Percentiles rank a stretch among this genome's conserved stretches.
Evolutionary conservation across 352 stramenopile genomes (phyloP).

Genomic region (Globisporangium barbulae): DNA sequence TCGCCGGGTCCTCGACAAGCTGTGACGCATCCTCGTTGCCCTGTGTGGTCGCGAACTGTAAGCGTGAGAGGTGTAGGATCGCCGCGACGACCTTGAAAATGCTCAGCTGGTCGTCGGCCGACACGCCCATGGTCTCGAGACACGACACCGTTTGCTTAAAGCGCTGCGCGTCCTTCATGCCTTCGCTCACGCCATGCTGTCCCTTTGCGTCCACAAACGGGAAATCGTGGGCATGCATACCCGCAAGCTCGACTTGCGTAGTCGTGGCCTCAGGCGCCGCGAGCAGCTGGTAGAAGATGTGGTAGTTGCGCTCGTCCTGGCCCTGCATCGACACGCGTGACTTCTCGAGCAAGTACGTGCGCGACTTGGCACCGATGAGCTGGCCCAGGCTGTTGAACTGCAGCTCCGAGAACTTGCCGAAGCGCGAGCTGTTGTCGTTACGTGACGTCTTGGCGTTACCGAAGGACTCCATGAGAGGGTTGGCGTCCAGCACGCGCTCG

Average conservation of each 20-base stretch:
- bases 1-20: conserved; percentile 47
- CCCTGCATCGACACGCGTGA: conserved; percentile 88
- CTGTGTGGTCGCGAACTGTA: conserved; percentile 55
- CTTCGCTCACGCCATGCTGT: conserved; percentile 38
- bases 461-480: conserved; percentile 92
- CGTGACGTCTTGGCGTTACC: conserved; percentile 96
- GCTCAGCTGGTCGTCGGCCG: conserved; percentile 62
- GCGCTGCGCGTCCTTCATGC: conserved; percentile 66
- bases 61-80: conserved; percentile 77
- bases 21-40: conserved; percentile 71
- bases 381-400: conserved; percentile 90
- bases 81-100: conserved; percentile 78
- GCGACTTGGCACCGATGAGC: conserved; percentile 75
- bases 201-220: conserved; percentile 62
- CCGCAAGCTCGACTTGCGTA: conserved; percentile 60
- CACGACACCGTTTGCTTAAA: conserved; percentile 74
- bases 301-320: conserved; percentile 96
- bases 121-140: conserved; percentile 75
- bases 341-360: conserved; percentile 88
- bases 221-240: conserved; percentile 78
- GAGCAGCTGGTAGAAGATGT: conserved; percentile 98
- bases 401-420: conserved; percentile 96
- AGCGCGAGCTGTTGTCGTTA: conserved; percentile 95
- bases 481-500: conserved; percentile 75
- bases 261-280: conserved; percentile 50